A percentile compares a stretch with the other conserved stretches of the same genome.
Evolutionary conservation across 2,329 filamentous ascomycete species (phyloP).

Genomic region (Dactylellina parvicollis): DNA sequence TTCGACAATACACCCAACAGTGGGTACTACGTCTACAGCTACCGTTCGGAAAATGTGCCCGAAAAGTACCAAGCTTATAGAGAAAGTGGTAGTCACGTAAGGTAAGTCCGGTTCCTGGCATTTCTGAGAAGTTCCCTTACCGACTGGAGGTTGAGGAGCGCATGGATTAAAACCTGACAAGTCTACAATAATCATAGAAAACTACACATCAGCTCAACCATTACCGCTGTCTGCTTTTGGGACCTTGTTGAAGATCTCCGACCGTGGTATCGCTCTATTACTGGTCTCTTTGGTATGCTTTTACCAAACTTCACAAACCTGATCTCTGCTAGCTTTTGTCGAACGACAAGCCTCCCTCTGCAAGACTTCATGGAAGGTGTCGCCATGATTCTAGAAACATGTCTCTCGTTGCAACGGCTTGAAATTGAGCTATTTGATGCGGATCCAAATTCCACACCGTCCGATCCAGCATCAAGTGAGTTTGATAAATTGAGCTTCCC

Average conservation of each 20-base stretch:
- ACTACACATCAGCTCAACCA: neutral
- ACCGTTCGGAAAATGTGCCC: slow-evolving; percentile 3
- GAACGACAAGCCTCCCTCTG: neutral
- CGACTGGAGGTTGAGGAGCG: too few relatives aligned
- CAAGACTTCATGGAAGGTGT: slow-evolving; percentile 5
- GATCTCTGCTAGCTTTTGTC: slow-evolving; percentile 3
- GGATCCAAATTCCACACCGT: too few relatives aligned
- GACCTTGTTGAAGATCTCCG: slow-evolving; percentile 5
- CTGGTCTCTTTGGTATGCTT: neutral
- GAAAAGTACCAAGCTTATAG: slow-evolving; percentile 10
- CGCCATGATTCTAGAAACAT: neutral
- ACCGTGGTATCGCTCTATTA: slow-evolving; percentile 5
- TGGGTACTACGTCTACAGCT: slow-evolving; percentile 9
- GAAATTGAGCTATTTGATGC: neutral
- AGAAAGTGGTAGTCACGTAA: slow-evolving; percentile 1
- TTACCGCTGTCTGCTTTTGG: neutral
- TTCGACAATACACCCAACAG: slow-evolving; percentile 13
- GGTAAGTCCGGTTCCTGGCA: slow-evolving; percentile 1
- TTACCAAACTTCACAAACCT: slow-evolving; percentile 9
- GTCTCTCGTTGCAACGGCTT: neutral
- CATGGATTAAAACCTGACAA: too few relatives aligned
- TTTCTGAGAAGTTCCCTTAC: too few relatives aligned
- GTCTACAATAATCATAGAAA: slow-evolving; percentile 9
- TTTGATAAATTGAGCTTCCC: neutral
- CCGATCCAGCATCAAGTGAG: neutral